Evolutionary conservation across 148 eudicot genomes (phyloP).

Genomic region (Rhododendron henanense): DNA sequence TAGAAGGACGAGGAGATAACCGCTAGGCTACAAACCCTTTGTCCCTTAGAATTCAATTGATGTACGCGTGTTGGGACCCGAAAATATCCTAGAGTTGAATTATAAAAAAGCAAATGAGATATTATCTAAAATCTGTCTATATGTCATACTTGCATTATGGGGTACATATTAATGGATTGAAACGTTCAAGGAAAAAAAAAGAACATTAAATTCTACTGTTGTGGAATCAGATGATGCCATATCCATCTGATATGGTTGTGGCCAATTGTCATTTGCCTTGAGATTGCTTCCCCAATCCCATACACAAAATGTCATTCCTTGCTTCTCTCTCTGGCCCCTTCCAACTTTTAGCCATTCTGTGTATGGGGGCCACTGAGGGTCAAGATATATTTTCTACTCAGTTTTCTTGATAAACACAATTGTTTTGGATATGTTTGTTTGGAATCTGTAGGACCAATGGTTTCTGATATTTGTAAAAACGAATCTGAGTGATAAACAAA

Average conservation of each 20-base stretch:
- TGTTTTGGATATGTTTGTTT: neutral
- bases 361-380: neutral
- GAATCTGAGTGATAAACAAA: neutral
- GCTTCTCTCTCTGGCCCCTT: neutral
- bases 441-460: neutral
- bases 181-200: neutral
- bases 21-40: too few species aligned
- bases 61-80: neutral
- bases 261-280: neutral
- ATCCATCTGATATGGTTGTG: neutral
- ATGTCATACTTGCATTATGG: neutral
- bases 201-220: neutral
- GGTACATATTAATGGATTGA: neutral
- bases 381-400: neutral
- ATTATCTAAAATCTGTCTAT: neutral
- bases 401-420: neutral
- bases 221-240: neutral
- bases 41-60: neutral
- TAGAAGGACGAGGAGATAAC: neutral
- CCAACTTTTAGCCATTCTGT: neutral
- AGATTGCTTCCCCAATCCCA: slow-evolving; percentile 10
- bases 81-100: neutral
- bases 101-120: too few species aligned
- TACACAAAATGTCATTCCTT: neutral
- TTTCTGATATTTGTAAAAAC: neutral